Base-by-base conservation (phyloP, 2,329 filamentous ascomycete species). In the Fusarium coffeatum region DNA sequence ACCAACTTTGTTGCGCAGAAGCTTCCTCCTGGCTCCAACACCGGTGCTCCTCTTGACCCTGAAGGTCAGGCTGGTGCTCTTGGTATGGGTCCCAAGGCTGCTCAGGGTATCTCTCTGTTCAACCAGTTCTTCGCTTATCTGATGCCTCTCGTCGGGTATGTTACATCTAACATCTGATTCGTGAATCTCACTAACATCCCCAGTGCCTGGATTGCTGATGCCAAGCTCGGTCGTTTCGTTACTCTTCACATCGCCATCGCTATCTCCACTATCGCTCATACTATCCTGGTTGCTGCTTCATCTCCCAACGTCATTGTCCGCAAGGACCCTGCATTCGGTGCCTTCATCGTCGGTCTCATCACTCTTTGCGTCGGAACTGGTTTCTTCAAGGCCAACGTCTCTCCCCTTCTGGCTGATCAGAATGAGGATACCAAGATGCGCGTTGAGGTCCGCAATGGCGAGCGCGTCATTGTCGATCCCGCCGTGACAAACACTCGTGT, bases 311-410 rank as follows among this genome's bases (percentile, higher is more conserved):
- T 92, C 49, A 89, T 93, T 48, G 80, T 86, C 46, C 80, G 87
- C 67, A 80, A 81, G 37, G 84, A 89, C 18, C 82, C 84, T 15
- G 83, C 90, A 0, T 87, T 93, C 47, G 90, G 83, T 3, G 89
- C 87, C 54, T 91, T 93, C 73, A 85, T 93, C 75, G 87, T 93
- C 76, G 91, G 90, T n/a, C 80, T 85, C 32, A 74, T 86, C 34
- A 75, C 76, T 25, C 82, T 86, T 41, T 84, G 84, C 70, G 78
- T 93, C 30, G 92, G 92, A 45, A 93, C 91, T 2, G 92, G 92
- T 66, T 91, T 92, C 74, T 93, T 94, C 87, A 95, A 94, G 83
- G 88, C 90, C 68, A 94, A 94, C 76, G 91, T 94, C 45, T 89
- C 90, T 0, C 89, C 90, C 1, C 81, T 93, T 20, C 87, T 93